phyloP scores from a whole-genome alignment of 2,329 filamentous ascomycete genomes.

The Phaeomoniella chlamydospora region DNA sequence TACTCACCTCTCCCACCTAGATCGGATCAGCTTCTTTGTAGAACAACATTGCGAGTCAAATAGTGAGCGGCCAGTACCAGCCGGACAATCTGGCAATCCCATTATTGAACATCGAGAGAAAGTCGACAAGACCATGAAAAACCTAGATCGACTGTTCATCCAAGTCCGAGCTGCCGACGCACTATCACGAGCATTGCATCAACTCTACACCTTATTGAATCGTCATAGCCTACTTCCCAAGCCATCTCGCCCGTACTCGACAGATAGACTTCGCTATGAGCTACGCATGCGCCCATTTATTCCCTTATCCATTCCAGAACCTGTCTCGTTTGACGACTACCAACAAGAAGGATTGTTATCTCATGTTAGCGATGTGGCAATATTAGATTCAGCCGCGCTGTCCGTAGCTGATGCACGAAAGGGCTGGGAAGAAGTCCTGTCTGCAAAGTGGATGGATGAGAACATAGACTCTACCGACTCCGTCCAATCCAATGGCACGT shows the following conservation, averaged over 20 bases:
- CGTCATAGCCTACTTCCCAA: slow-evolving; percentile 36
- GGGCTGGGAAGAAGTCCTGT: slow-evolving; percentile 25
- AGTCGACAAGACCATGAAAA: slow-evolving; percentile 22
- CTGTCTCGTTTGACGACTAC: slow-evolving; percentile 52
- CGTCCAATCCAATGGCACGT: slow-evolving; percentile 22
- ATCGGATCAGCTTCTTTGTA: slow-evolving; percentile 57
- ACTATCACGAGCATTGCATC: slow-evolving; percentile 35
- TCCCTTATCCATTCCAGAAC: slow-evolving; percentile 49
- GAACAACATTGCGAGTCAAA: slow-evolving; percentile 13
- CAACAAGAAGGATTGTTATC: slow-evolving; percentile 24
- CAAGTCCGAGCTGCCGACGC: slow-evolving; percentile 49
- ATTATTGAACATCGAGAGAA: slow-evolving; percentile 3
- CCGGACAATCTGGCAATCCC: neutral
- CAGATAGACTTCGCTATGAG: slow-evolving; percentile 57
- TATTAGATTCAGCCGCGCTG: slow-evolving; percentile 24
- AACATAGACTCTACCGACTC: slow-evolving; percentile 25
- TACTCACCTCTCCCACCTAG: slow-evolving; percentile 52
- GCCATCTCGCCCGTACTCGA: slow-evolving; percentile 51
- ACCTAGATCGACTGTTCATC: slow-evolving; percentile 45
- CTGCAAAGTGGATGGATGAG: slow-evolving; percentile 17
- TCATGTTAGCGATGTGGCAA: slow-evolving; percentile 23
- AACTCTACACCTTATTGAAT: slow-evolving; percentile 52
- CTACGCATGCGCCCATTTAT: slow-evolving; percentile 78
- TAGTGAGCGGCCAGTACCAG: slow-evolving; percentile 5
- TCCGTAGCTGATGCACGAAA: slow-evolving; percentile 25